These are phyloP conservation scores for Trichoderma citrinoviride DNA, from an alignment of 2,329 filamentous ascomycete species.

Conservation along the genomic window DNA sequence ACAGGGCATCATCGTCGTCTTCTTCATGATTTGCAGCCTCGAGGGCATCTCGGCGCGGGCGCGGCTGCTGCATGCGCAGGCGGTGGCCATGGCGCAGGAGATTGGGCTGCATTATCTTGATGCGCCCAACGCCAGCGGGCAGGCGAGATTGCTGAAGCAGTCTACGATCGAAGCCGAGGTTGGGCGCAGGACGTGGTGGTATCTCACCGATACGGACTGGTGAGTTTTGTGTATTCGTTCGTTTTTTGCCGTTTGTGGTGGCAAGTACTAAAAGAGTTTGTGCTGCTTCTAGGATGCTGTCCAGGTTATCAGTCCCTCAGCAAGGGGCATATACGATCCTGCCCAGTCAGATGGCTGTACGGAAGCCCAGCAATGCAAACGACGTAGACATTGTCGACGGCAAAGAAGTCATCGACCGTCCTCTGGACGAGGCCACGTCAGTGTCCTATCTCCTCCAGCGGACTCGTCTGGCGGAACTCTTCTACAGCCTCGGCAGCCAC, in stretches of 20 bases:
- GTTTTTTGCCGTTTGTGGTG: background rate
- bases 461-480: slow-evolving; percentile 38
- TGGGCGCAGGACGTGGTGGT: slow-evolving; percentile 46
- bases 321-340: slow-evolving; percentile 38
- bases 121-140: slow-evolving; percentile 25
- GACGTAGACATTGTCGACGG: slow-evolving; percentile 38
- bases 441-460: slow-evolving; percentile 41
- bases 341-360: slow-evolving; percentile 39
- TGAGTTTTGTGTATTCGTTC: slow-evolving; percentile 22
- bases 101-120: slow-evolving; percentile 41
- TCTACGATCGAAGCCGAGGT: slow-evolving; percentile 34
- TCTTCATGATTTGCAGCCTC: slow-evolving; percentile 39
- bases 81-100: slow-evolving; percentile 34
- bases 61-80: slow-evolving; percentile 31
- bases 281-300: slow-evolving; percentile 35
- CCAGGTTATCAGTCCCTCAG: slow-evolving; percentile 36
- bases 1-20: slow-evolving; percentile 39
- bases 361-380: slow-evolving; percentile 39
- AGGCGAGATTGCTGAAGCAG: slow-evolving; percentile 21
- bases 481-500: slow-evolving; percentile 35
- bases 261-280: background rate
- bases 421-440: slow-evolving; percentile 33
- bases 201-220: slow-evolving; percentile 42
- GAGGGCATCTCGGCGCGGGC: slow-evolving; percentile 38
- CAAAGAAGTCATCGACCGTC: slow-evolving; percentile 31